These are phyloP conservation scores for Potentilla sterilis DNA, from an alignment of 306 rosid genomes.

Conservation along the genomic window DNA sequence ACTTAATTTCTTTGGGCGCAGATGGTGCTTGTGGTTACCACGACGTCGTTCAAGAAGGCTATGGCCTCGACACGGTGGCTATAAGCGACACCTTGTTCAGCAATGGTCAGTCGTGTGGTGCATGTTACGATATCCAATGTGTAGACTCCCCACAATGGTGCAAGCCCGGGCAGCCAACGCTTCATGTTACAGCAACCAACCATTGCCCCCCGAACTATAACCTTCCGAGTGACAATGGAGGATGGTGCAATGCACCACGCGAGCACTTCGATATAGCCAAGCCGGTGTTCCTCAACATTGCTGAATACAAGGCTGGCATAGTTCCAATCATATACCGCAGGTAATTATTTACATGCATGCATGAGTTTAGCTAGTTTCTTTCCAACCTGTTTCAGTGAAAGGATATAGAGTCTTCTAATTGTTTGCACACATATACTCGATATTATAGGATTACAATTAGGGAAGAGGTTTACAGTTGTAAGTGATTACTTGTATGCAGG, in stretches of 20 bases:
- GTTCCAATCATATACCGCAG: conserved; percentile 69
- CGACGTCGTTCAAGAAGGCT: conserved; percentile 66
- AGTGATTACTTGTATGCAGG: conserved; percentile 26
- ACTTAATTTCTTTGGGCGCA: not conserved
- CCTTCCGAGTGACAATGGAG: conserved; percentile 48
- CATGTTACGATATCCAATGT: conserved; percentile 72
- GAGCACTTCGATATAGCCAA: conserved; percentile 78
- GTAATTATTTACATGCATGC: conserved; percentile 15
- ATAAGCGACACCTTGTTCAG: conserved; percentile 63
- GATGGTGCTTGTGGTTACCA: conserved; percentile 87
- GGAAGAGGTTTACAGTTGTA: not conserved
- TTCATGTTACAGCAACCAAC: conserved; percentile 66
- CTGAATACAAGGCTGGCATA: conserved; percentile 50
- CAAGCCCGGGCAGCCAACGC: conserved; percentile 41
- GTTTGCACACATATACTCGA: no score
- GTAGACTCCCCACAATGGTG: conserved; percentile 45
- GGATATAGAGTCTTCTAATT: not conserved
- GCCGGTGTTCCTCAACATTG: conserved; percentile 60
- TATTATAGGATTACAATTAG: not conserved
- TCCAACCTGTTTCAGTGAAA: not conserved
- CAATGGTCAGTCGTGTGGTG: conserved; percentile 58
- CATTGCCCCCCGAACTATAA: conserved; percentile 57
- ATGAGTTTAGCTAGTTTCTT: not conserved
- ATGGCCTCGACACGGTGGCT: conserved; percentile 63
- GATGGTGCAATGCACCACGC: conserved; percentile 85